Evolutionary conservation across 129 eudicot species (phyloP).

Genomic region (Ambrosia artemisiifolia): DNA sequence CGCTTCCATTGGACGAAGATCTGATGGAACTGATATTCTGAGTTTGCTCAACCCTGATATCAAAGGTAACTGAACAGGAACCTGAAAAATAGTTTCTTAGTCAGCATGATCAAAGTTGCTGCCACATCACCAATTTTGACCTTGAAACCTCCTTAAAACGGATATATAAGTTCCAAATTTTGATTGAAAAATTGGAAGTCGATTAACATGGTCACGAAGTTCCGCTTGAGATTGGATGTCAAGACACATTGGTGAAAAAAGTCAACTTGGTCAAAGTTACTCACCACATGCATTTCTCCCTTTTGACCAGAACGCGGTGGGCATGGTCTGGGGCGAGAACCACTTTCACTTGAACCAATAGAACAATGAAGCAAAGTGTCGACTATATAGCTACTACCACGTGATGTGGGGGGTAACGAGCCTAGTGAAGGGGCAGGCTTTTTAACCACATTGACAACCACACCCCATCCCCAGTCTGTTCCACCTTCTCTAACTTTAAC

Average conservation of each 20-base stretch:
- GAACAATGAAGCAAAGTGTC: slow-evolving; percentile 95
- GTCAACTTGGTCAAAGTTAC: not conserved
- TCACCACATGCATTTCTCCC: slow-evolving; percentile 99
- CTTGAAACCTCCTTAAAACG: not conserved
- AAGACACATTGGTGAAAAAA: not conserved
- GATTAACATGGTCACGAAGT: not conserved
- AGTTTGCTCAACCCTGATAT: slow-evolving; percentile 83
- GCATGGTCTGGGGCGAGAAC: slow-evolving; percentile 90
- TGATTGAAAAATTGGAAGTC: not conserved
- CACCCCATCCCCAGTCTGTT: slow-evolving; percentile 99
- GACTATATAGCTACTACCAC: slow-evolving; percentile 80
- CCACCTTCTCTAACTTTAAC: slow-evolving; percentile 93
- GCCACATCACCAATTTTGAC: not conserved
- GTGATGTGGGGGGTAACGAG: slow-evolving; percentile 63
- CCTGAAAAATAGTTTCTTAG: slow-evolving; percentile 35
- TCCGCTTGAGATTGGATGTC: too few species aligned
- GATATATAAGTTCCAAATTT: not conserved
- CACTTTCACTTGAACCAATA: slow-evolving; percentile 83
- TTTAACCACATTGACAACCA: slow-evolving; percentile 94
- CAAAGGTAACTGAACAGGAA: slow-evolving; percentile 86
- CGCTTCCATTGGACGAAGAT: slow-evolving; percentile 84
- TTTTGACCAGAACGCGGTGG: slow-evolving; percentile 97
- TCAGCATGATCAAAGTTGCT: not conserved
- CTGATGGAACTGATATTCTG: slow-evolving; percentile 80
- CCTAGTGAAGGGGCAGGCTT: slow-evolving; percentile 59